Evolutionary conservation across 768 basidiomycete genomes (phyloP), one percentile per base, ranked within the genome.

Genomic region (Mrakia gelida): DNA sequence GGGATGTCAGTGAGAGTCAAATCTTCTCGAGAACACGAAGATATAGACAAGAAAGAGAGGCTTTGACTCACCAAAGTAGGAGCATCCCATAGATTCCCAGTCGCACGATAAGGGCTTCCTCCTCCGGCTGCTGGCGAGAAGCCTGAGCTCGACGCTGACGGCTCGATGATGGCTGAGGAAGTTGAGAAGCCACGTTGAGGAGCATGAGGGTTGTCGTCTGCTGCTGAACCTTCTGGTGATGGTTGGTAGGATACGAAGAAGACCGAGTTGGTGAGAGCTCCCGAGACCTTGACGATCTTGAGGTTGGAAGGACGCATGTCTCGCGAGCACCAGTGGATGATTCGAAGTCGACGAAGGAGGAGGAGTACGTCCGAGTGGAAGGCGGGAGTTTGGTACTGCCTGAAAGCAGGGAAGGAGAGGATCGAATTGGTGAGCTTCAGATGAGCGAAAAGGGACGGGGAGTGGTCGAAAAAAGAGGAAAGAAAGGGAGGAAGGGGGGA

Each of bases 251-350:
- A 93, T 75, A 98, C 91, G 85, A 98, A 99, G 86, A 93, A 98
- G 75, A 99, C 94, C 75, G 93, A 92, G 84, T 99, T 99, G 61
- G 96, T 99, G 80, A 98, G 85, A 16, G 93, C 91, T 13, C 96
- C 95, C 10, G 95, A 93, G 32, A 95, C 91, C 83, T 92, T 95
- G 82, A 87, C 87, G 80, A 98, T 88, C 75, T 86, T 86, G 72
- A 95, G 80, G 45, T 84, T 82, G 0, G 81, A 80, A 7, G 83
- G 81, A 18, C 77, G 80, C 41, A 85, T 80, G 30, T 75, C 76
- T 15, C 80, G 63, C 3, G 82, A 81, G 0, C 81, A 83, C 85
- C 85, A 85, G n/a, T 80, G 74, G 11, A 83, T 82, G 21, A 85
- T 78, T 18, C 73, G 73, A 26, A 80, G 74, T 2, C 45, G 75